phyloP scores from a whole-genome alignment of 176 grass and related monocot species.

The Bromus sterilis region DNA sequence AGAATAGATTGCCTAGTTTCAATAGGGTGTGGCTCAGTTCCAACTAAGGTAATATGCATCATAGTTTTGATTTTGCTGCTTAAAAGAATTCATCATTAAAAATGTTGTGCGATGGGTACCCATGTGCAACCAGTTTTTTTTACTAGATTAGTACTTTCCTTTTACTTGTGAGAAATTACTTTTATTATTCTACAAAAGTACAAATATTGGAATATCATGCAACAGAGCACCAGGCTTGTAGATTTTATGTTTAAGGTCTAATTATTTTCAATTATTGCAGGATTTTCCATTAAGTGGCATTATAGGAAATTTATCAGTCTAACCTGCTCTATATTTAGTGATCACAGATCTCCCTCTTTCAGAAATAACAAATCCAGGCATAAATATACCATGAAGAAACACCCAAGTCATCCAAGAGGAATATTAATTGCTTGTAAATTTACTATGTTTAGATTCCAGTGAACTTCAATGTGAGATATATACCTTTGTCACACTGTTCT shows the following conservation, averaged over 20 bases:
- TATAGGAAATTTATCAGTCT: not conserved
- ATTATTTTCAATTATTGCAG: not conserved
- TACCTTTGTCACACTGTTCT: constrained; percentile 16
- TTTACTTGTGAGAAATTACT: not conserved
- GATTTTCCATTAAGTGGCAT: not conserved
- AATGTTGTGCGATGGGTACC: not conserved
- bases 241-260: not conserved
- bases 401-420: constrained; percentile 17
- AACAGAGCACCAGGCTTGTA: not conserved
- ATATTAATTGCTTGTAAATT: not conserved
- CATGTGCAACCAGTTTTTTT: constrained; percentile 6
- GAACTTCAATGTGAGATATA: constrained; percentile 24
- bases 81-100: not conserved
- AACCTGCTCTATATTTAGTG: not conserved
- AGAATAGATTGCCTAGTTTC: constrained; percentile 91
- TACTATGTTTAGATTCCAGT: not conserved
- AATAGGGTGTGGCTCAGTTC: constrained; percentile 90
- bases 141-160: not conserved
- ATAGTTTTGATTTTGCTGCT: not conserved
- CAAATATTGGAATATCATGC: not conserved
- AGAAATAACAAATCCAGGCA: not conserved
- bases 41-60: constrained; percentile 66
- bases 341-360: not conserved
- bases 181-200: not conserved
- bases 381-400: not conserved